Evolutionary conservation across 352 stramenopile species (phyloP).

Genomic region (Globisporangium takayamanum): DNA sequence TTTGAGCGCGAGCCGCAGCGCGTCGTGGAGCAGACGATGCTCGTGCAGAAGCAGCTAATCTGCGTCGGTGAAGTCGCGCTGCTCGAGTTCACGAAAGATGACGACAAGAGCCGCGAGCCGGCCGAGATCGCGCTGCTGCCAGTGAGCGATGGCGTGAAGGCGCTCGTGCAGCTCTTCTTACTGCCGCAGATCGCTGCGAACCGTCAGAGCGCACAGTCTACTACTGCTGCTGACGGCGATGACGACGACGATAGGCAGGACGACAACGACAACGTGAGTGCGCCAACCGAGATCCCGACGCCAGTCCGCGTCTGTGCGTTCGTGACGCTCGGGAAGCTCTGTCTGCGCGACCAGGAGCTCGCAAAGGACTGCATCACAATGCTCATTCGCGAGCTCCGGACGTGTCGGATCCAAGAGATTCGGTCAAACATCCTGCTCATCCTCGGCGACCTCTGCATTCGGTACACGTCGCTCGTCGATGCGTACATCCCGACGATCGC

Average conservation of each 20-base stretch:
- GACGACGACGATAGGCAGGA: conserved; percentile 19
- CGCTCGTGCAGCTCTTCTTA: conserved; percentile 75
- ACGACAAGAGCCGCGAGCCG: conserved; percentile 47
- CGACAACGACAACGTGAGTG: conserved; percentile 14
- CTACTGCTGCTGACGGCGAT: conserved; percentile 14
- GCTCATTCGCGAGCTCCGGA: conserved; percentile 91
- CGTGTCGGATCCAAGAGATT: conserved; percentile 77
- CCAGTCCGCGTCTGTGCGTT: conserved; percentile 90
- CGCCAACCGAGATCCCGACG: conserved; percentile 46
- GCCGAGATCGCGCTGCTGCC: conserved; percentile 40
- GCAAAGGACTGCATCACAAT: conserved; percentile 93
- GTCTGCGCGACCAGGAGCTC: conserved; percentile 90
- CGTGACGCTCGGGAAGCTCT: conserved; percentile 93
- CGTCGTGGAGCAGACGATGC: conserved; percentile 42
- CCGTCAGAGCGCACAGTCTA: conserved; percentile 5
- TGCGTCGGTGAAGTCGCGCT: conserved; percentile 73
- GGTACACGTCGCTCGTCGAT: conserved; percentile 95
- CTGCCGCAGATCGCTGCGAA: conserved; percentile 50
- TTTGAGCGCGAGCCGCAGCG: conserved; percentile 49
- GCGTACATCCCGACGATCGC: conserved; percentile 95
- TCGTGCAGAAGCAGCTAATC: conserved; percentile 77
- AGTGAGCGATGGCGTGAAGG: conserved; percentile 37
- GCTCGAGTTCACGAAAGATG: conserved; percentile 74
- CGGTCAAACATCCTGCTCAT: conserved; percentile 96
- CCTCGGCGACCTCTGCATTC: conserved; percentile 94